These are phyloP conservation scores for Podaxis pistillaris DNA, from an alignment of 768 basidiomycete genomes.

Conservation along the genomic window DNA sequence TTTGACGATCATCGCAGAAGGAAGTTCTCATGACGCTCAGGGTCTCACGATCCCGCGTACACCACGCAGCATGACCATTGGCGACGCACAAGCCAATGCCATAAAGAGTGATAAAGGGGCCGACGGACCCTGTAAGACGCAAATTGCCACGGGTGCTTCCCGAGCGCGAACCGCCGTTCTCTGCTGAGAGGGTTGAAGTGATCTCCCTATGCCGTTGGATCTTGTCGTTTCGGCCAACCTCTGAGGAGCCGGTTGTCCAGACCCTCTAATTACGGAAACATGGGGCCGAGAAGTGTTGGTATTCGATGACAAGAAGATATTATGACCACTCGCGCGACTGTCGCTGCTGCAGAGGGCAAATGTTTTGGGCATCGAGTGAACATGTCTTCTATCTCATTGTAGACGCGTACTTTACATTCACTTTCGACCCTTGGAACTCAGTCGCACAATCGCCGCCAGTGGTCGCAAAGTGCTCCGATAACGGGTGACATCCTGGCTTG, in stretches of 20 bases:
- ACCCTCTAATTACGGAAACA: not conserved
- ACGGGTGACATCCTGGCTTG: not conserved
- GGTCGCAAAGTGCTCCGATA: not conserved
- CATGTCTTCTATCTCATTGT: too few relatives aligned
- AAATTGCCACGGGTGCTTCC: not conserved
- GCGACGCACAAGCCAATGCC: not conserved
- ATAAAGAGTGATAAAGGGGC: not conserved
- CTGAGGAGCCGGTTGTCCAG: not conserved
- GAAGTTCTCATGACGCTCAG: not conserved
- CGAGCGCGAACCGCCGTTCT: not conserved
- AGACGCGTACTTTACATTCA: not conserved
- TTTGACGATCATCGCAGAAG: not conserved
- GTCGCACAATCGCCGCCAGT: not conserved
- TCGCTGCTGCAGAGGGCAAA: too few relatives aligned
- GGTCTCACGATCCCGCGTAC: not conserved
- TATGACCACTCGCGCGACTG: too few relatives aligned
- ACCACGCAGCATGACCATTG: not conserved
- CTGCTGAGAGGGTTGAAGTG: not conserved
- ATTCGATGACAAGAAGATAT: too few relatives aligned
- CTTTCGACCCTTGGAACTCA: not conserved
- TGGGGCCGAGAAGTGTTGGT: too few relatives aligned
- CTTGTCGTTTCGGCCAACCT: not conserved
- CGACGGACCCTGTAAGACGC: not conserved
- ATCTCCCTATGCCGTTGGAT: not conserved
- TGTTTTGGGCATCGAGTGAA: too few relatives aligned